phyloP scores from a whole-genome alignment of 345 rosid species.

The Eutrema heterophyllum region DNA sequence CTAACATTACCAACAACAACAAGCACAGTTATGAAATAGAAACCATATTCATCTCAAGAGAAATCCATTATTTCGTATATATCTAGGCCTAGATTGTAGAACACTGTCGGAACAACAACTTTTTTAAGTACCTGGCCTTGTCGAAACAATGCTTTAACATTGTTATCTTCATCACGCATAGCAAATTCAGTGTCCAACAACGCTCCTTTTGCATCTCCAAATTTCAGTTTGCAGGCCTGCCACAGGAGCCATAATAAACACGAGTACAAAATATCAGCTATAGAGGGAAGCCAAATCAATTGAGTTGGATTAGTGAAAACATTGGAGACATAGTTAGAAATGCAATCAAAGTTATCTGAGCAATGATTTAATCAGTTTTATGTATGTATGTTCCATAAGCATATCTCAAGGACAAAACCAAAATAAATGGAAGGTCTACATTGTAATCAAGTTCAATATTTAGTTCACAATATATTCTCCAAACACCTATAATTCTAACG shows the following conservation, averaged over 20 bases:
- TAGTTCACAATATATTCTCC: background rate
- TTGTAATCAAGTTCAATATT: background rate
- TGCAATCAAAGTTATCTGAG: background rate
- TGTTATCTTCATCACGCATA: conserved; percentile 78
- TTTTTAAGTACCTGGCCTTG: conserved; percentile 78
- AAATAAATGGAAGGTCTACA: background rate
- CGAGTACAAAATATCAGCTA: background rate
- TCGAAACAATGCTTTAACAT: conserved; percentile 89
- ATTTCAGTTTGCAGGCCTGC: conserved; percentile 84
- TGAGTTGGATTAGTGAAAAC: background rate
- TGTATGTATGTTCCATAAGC: background rate
- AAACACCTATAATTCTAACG: background rate
- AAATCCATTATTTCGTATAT: background rate
- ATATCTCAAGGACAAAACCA: background rate
- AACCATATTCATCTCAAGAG: background rate
- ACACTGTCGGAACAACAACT: background rate
- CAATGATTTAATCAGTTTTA: background rate
- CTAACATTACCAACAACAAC: conserved; percentile 34
- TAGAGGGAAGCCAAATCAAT: conserved; percentile 1
- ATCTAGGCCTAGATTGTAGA: background rate
- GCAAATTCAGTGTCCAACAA: conserved; percentile 84
- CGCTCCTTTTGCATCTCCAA: conserved; percentile 88
- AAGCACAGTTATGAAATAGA: background rate
- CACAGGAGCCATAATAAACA: conserved; percentile 1
- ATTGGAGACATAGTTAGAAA: background rate